These are phyloP conservation scores for Pecoramyces ruminantium DNA, from an alignment of 192 early-diverging fungal species.

Conservation along the genomic window DNA sequence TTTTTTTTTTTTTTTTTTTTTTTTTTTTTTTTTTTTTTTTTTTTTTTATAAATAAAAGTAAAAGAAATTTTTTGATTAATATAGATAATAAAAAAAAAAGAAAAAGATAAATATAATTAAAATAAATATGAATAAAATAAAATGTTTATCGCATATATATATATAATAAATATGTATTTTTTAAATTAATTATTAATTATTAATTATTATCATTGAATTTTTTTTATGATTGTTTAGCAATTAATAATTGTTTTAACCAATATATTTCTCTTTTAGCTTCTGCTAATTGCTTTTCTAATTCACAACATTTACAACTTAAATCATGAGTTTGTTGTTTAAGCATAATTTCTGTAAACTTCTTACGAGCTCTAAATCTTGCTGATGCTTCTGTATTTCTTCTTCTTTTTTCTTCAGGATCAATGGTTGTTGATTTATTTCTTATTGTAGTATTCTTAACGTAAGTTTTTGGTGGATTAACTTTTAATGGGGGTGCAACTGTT, in stretches of 20 bases:
- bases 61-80: no score
- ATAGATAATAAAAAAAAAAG: no score
- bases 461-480: background rate
- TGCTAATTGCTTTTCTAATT: background rate
- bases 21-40: no score
- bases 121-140: no score
- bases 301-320: background rate
- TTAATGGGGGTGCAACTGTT: background rate
- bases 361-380: slow-evolving; percentile 87
- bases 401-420: background rate
- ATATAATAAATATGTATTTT: no score
- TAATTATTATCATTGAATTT: no score
- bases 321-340: slow-evolving; percentile 36
- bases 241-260: background rate
- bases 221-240: background rate
- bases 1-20: no score
- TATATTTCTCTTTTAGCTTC: background rate
- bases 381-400: slow-evolving; percentile 80
- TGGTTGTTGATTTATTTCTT: background rate
- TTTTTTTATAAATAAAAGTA: no score
- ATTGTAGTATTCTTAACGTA: background rate
- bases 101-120: no score
- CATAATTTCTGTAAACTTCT: slow-evolving; percentile 78
- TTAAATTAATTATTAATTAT: no score
- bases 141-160: no score